These are phyloP conservation scores for Colletotrichum orbiculare DNA, from an alignment of 2,329 filamentous ascomycete genomes.

Conservation along the genomic window DNA sequence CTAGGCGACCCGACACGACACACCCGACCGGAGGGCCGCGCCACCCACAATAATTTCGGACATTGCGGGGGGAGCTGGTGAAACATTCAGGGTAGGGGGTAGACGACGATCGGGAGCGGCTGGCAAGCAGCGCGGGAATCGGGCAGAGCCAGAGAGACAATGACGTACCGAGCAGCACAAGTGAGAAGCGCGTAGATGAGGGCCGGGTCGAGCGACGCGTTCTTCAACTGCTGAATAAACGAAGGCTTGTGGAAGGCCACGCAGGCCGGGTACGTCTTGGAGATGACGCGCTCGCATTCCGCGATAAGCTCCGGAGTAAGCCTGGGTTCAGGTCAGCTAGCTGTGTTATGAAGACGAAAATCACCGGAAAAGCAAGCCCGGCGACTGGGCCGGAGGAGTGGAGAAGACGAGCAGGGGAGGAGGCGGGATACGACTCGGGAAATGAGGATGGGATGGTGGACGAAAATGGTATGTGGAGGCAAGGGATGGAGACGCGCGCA, in stretches of 20 bases:
- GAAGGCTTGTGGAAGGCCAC: slow-evolving; percentile 73
- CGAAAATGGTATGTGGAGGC: slow-evolving; percentile 20
- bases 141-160: slow-evolving; percentile 23
- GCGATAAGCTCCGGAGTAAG: slow-evolving; percentile 67
- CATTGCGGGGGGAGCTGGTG: slow-evolving; percentile 39
- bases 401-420: slow-evolving; percentile 27
- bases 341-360: not conserved
- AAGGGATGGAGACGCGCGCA: slow-evolving; percentile 8
- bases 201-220: slow-evolving; percentile 63
- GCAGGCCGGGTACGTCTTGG: slow-evolving; percentile 70
- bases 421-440: slow-evolving; percentile 32
- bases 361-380: slow-evolving; percentile 12
- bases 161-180: slow-evolving; percentile 66
- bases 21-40: slow-evolving; percentile 34
- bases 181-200: slow-evolving; percentile 69
- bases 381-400: slow-evolving; percentile 24
- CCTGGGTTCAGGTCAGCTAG: slow-evolving; percentile 42
- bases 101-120: slow-evolving; percentile 34
- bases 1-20: slow-evolving; percentile 27
- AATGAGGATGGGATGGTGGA: slow-evolving; percentile 30
- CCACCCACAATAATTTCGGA: slow-evolving; percentile 35
- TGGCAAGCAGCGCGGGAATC: slow-evolving; percentile 5
- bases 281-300: slow-evolving; percentile 70
- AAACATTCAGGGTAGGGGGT: slow-evolving; percentile 39
- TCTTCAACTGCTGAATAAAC: slow-evolving; percentile 70